Percentiles rank a stretch among this genome's conserved stretches.
These are phyloP conservation scores for Lunularia cruciata DNA, from an alignment of 225 moss, liverwort and hornwort genomes.

Conservation along the genomic window DNA sequence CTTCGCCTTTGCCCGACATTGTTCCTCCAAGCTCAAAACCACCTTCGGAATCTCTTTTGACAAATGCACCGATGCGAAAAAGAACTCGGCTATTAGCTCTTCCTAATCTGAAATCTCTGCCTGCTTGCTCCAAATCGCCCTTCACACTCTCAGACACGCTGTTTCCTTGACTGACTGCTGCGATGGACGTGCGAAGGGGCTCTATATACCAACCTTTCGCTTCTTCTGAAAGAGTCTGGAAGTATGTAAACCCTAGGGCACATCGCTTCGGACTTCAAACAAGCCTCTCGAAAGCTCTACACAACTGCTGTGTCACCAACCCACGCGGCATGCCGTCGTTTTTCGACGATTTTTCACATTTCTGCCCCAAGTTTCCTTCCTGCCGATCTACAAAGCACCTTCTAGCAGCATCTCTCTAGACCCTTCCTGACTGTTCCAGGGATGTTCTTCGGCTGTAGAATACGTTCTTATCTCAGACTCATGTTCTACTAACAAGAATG, in stretches of 20 bases:
- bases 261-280: not conserved
- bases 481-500: too few species aligned
- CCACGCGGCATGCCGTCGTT: slow-evolving; percentile 1
- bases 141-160: not conserved
- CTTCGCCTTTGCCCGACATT: slow-evolving; percentile 25
- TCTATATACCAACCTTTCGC: not conserved
- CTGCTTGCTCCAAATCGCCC: too few species aligned
- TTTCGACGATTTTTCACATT: not conserved
- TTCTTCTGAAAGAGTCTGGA: slow-evolving; percentile 19
- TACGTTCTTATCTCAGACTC: too few species aligned
- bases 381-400: not conserved
- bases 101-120: too few species aligned
- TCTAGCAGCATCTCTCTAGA: slow-evolving; percentile 13
- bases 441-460: too few species aligned
- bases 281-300: slow-evolving; percentile 9
- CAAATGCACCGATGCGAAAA: not conserved
- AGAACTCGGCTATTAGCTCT: too few species aligned
- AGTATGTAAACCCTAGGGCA: slow-evolving; percentile 7
- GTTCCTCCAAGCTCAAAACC: not conserved
- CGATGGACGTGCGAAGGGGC: too few species aligned
- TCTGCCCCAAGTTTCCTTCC: not conserved
- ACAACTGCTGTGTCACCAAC: not conserved
- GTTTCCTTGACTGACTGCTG: not conserved
- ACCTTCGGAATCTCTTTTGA: not conserved
- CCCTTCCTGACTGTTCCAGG: slow-evolving; percentile 1